phyloP scores from a whole-genome alignment of 805 yeast species.

The Jamesozyma jinghongensis region DNA sequence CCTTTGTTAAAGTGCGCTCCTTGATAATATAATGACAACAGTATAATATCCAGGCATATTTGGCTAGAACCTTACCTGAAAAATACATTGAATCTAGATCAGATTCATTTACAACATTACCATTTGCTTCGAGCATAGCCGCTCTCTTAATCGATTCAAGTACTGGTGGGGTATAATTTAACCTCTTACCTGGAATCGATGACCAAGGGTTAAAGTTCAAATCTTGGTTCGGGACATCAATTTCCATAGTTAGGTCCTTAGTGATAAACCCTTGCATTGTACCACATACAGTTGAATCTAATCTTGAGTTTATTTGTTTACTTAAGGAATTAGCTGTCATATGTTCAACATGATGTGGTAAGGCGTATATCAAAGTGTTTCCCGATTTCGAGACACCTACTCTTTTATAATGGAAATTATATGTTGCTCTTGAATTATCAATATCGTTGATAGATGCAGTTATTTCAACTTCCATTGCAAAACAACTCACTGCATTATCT shows the following conservation, averaged over 20 bases:
- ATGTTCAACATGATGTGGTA: conserved; percentile 55
- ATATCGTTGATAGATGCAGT: conserved; percentile 35
- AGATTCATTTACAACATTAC: conserved; percentile 30
- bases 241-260: conserved; percentile 33
- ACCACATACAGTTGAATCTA: conserved; percentile 46
- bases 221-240: conserved; percentile 35
- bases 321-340: conserved; percentile 30
- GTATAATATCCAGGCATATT: conserved; percentile 79
- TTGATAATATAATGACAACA: conserved; percentile 58
- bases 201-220: conserved; percentile 41
- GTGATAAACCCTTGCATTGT: conserved; percentile 39
- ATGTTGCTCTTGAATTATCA: conserved; percentile 19
- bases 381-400: conserved; percentile 41
- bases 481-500: conserved; percentile 57
- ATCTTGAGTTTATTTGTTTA: conserved; percentile 12
- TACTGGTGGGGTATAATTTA: conserved; percentile 25
- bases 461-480: conserved; percentile 41
- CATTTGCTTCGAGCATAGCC: conserved; percentile 30
- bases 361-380: conserved; percentile 44
- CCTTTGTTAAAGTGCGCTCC: conserved; percentile 43
- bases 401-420: conserved; percentile 36
- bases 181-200: conserved; percentile 23
- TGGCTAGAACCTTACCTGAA: conserved; percentile 80
- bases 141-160: conserved; percentile 27
- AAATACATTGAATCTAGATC: conserved; percentile 78